phyloP scores from a whole-genome alignment of 2,329 filamentous ascomycete species.

The Coniochaeta hoffmannii region DNA sequence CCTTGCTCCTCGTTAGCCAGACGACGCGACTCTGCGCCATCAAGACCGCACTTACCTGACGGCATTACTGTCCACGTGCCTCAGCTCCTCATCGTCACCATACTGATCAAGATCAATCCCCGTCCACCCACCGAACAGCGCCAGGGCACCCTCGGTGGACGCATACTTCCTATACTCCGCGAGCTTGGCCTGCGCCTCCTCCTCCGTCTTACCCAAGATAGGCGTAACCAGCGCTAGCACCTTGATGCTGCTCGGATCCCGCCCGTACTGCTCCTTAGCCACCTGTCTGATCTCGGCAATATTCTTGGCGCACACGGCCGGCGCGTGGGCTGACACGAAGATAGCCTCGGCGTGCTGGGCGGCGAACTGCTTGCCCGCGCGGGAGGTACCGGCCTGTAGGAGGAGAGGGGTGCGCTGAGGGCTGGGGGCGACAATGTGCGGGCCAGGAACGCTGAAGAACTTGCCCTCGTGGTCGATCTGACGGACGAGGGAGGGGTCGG shows the following conservation, averaged over 20 bases:
- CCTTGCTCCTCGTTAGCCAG: constrained; percentile 2
- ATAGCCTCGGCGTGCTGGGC: constrained; percentile 65
- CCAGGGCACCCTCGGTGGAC: constrained; percentile 54
- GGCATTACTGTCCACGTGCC: constrained; percentile 31
- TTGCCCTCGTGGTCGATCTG: constrained; percentile 54
- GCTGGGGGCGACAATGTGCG: constrained; percentile 57
- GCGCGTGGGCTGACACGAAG: constrained; percentile 60
- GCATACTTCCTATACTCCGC: constrained; percentile 54
- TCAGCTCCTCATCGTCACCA: constrained; percentile 29
- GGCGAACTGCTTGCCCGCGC: constrained; percentile 58
- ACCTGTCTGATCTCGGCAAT: constrained; percentile 55
- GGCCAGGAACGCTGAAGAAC: constrained; percentile 45
- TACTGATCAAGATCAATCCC: constrained; percentile 40
- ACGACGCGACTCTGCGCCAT: neutral
- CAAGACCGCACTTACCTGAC: constrained; percentile 23
- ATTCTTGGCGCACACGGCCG: constrained; percentile 50
- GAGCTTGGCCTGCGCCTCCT: constrained; percentile 59
- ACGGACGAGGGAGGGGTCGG: constrained; percentile 50
- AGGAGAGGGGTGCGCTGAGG: constrained; percentile 63
- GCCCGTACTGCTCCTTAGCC: constrained; percentile 42
- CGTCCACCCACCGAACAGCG: constrained; percentile 69
- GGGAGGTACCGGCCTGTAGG: constrained; percentile 62
- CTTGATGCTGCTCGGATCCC: constrained; percentile 56
- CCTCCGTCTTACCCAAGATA: constrained; percentile 57
- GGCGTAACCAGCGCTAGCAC: constrained; percentile 60